A percentile compares a stretch with the other conserved stretches of the same genome.
Conservation (phyloP, 352 stramenopile species). For the Peronospora destructor region DNA sequence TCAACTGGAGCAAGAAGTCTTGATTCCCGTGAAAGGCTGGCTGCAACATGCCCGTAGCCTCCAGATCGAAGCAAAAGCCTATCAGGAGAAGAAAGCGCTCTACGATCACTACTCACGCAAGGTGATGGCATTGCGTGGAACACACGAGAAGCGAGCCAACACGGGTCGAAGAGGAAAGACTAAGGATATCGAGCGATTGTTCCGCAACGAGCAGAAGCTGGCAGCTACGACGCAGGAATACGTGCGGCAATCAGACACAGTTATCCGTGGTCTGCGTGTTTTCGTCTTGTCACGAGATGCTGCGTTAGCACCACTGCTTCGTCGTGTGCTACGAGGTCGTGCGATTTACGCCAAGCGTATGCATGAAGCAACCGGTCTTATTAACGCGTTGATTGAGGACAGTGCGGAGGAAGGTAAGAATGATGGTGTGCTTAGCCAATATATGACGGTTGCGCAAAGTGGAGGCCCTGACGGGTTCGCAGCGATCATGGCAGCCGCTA, state of each 20-base stretch:
- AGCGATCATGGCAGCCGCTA: conserved; percentile 14
- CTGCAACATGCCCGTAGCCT: conserved; percentile 36
- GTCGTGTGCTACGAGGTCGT: conserved; percentile 61
- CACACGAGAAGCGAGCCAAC: conserved; percentile 48
- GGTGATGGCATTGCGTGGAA: conserved; percentile 51
- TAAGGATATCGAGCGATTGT: conserved; percentile 70
- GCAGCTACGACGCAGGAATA: conserved; percentile 57
- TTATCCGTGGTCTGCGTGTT: conserved; percentile 47
- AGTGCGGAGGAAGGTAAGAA: conserved; percentile 27
- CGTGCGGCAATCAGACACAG: conserved; percentile 52
- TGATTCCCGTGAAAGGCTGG: conserved; percentile 54
- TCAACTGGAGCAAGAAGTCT: conserved; percentile 54
- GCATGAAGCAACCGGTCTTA: conserved; percentile 41
- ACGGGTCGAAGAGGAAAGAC: conserved; percentile 55
- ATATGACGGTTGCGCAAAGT: conserved; percentile 38
- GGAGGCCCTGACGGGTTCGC: conserved; percentile 9
- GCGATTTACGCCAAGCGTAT: conserved; percentile 51
- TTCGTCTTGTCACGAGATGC: conserved; percentile 57
- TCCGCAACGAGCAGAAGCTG: conserved; percentile 82
- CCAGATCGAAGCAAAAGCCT: conserved; percentile 41
- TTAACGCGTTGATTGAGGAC: conserved; percentile 45
- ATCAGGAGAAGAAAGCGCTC: conserved; percentile 56
- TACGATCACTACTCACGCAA: conserved; percentile 83
- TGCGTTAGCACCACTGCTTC: conserved; percentile 54
- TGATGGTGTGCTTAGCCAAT: conserved; percentile 35